Evolutionary conservation across 148 eudicot genomes (phyloP), one percentile per base, ranked within the genome.

Genomic region (Hydrangea macrophylla): DNA sequence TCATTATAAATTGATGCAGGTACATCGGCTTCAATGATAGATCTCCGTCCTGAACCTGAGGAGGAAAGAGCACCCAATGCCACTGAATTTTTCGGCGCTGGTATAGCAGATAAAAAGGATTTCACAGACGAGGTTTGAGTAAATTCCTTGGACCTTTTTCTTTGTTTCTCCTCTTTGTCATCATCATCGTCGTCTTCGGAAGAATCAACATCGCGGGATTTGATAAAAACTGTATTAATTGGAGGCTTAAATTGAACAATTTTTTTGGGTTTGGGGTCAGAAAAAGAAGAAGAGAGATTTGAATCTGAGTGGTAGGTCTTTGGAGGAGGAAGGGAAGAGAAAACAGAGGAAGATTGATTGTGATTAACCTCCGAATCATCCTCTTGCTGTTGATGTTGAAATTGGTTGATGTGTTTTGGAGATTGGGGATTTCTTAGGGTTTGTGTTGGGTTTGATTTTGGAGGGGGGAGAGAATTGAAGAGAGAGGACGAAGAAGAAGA

Each of bases 181-280:
- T 84, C 85, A 0, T 80, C 86, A 0, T 81, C 90, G 0, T 85
- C 87, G 0, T 80, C 86, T 0, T 85, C 85, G 7, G 73, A 76
- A 22, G 73, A 76, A 22, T 68, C 82, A 3, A 28, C 23, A 23
- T 57, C 65, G 9, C 60, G 48, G 24, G 71, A 22, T 54, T 69
- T 69, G 22, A 30, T 26, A 10, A 35, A 30, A 39, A 55, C 37
- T 26, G 44, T 66, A 6, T 79, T 71, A 1, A 72, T 17, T 1
- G 92, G 96, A 60, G 86, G 96, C 70, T 76, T 83, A 25, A 89
- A 79, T 58, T 82, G 92, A 58, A 92, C 85, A 11, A 92, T 78
- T 69, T 60, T 87, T 76, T 81, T 87, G 33, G 81, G 60, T 55
- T 64, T 67, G 62, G 84, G 76, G 22, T 28, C 58, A 6, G 76